phyloP scores from a whole-genome alignment of 176 grass and related monocot species.

The Raddia distichophylla region DNA sequence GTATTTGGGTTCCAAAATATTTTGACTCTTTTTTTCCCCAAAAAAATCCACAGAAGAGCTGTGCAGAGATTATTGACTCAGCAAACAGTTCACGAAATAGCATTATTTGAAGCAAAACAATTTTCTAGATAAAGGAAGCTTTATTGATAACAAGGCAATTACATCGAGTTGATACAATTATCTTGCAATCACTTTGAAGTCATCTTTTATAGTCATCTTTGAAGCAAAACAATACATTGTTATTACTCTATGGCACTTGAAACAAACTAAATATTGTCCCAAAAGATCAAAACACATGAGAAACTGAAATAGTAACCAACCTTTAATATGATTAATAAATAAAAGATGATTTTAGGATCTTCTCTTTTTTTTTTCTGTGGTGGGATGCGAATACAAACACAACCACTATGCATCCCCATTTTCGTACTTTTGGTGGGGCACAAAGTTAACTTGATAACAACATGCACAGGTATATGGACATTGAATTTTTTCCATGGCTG shows the following conservation, averaged over 20 bases:
- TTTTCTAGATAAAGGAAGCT: too few relatives aligned
- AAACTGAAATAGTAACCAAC: not conserved
- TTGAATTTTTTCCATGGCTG: slow-evolving; percentile 3
- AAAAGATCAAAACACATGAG: not conserved
- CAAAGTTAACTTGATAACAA: slow-evolving; percentile 45
- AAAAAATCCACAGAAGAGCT: not conserved
- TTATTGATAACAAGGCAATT: too few relatives aligned
- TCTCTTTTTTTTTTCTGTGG: not conserved
- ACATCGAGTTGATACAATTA: too few relatives aligned
- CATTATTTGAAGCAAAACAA: not conserved
- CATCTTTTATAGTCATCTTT: too few relatives aligned
- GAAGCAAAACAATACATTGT: not conserved
- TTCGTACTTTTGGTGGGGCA: slow-evolving; percentile 8
- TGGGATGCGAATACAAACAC: slow-evolving; percentile 18
- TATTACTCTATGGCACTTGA: not conserved
- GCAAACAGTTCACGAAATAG: not conserved
- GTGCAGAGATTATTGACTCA: not conserved
- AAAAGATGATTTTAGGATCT: not conserved
- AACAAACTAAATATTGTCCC: not conserved
- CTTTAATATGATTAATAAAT: not conserved
- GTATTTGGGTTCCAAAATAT: slow-evolving; percentile 10
- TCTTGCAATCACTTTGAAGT: too few relatives aligned
- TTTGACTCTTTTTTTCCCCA: not conserved
- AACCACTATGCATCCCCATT: not conserved
- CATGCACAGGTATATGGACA: not conserved